These are phyloP conservation scores for Talaromyces sp. DNA, from an alignment of 2,329 filamentous ascomycete genomes.

Conservation along the genomic window DNA sequence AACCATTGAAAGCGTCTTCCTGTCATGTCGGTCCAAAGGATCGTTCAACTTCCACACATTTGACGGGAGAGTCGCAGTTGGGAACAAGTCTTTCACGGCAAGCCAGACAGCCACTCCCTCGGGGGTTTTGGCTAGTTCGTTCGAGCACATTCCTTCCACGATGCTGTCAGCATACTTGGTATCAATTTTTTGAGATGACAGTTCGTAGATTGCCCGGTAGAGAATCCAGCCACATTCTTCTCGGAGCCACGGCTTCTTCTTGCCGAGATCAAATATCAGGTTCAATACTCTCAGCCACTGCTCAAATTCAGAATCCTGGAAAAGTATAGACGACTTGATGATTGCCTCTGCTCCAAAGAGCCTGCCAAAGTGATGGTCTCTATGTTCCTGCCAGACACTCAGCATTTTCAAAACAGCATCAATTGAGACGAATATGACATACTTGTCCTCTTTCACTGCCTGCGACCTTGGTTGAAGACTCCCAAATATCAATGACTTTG, in stretches of 20 bases:
- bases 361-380: constrained; percentile 78
- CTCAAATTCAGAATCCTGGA: constrained; percentile 49
- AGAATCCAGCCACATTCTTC: constrained; percentile 82
- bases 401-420: background rate
- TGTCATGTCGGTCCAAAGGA: constrained; percentile 64
- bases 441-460: constrained; percentile 51
- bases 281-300: constrained; percentile 58
- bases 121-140: constrained; percentile 69
- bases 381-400: constrained; percentile 61
- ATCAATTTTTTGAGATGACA: constrained; percentile 32
- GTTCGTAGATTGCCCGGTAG: constrained; percentile 61
- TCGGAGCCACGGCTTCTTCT: constrained; percentile 81
- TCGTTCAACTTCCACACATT: constrained; percentile 67
- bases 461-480: constrained; percentile 46
- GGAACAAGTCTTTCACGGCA: constrained; percentile 58
- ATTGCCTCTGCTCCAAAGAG: constrained; percentile 84
- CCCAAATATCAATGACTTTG: constrained; percentile 46
- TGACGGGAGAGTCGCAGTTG: constrained; percentile 57
- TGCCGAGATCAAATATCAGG: constrained; percentile 65
- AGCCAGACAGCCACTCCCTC: constrained; percentile 91
- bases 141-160: constrained; percentile 56
- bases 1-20: constrained; percentile 64
- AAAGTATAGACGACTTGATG: constrained; percentile 69
- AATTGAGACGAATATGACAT: constrained; percentile 13
- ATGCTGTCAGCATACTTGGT: constrained; percentile 54